A percentile compares a stretch with the other conserved stretches of the same genome.
Evolutionary conservation across 208 protist genomes (phyloP).

Genomic region (Trypanosoma caninum): DNA sequence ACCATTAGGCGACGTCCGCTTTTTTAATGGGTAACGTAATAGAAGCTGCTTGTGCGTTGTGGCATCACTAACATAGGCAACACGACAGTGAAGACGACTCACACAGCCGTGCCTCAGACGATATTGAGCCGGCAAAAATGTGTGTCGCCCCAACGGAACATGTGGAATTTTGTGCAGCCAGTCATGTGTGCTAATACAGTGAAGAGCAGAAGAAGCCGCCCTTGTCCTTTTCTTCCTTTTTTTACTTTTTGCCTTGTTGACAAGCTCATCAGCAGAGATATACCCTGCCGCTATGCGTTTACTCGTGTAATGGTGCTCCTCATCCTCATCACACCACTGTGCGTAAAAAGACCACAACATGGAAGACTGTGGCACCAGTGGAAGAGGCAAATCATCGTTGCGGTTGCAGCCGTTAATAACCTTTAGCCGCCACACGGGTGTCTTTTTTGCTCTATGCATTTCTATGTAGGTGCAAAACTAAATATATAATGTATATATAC

Average conservation of each 20-base stretch:
- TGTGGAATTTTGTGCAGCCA: conserved; percentile 67
- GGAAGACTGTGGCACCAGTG: conserved; percentile 35
- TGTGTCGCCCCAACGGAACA: conserved; percentile 60
- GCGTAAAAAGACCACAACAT: conserved; percentile 54
- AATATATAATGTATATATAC: background rate
- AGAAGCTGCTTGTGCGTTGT: conserved; percentile 24
- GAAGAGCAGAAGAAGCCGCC: background rate
- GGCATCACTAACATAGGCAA: conserved; percentile 49
- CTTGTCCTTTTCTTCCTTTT: background rate
- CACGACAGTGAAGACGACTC: conserved; percentile 58
- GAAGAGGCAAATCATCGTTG: conserved; percentile 54
- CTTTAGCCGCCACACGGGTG: conserved; percentile 27
- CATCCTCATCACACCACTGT: conserved; percentile 8
- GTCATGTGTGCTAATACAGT: conserved; percentile 16
- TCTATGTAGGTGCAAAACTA: background rate
- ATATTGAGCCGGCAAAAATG: conserved; percentile 30
- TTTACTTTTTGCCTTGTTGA: background rate
- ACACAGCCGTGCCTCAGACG: conserved; percentile 56
- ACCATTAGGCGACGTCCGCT: background rate
- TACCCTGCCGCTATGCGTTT: background rate
- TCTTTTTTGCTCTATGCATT: background rate
- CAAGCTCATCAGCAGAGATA: background rate
- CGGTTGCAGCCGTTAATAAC: conserved; percentile 52
- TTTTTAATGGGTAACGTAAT: conserved; percentile 11
- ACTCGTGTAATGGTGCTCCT: background rate